phyloP scores from a whole-genome alignment of 1,284 basidiomycete species.

The Cystobasidiaceae sp. region DNA sequence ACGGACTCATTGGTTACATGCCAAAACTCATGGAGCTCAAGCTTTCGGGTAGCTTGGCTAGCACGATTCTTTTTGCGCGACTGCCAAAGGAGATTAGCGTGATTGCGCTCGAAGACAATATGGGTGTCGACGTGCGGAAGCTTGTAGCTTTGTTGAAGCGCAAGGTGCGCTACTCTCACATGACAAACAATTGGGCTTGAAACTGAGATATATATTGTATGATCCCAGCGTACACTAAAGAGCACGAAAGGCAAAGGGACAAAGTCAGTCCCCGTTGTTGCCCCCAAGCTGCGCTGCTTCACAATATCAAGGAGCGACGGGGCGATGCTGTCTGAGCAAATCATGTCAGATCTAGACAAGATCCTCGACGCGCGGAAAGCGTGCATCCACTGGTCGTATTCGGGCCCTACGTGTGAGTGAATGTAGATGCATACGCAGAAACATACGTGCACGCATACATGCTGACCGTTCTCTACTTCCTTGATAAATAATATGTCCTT shows the following conservation, averaged over 20 bases:
- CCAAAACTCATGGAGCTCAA: constrained; percentile 11
- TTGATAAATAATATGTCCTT: too few relatives aligned
- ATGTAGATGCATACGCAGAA: too few relatives aligned
- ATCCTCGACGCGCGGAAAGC: constrained; percentile 11
- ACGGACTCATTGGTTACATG: constrained; percentile 23
- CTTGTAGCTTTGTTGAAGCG: constrained; percentile 15
- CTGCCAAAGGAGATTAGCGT: constrained; percentile 19
- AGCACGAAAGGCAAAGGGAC: constrained; percentile 4
- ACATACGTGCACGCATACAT: too few relatives aligned
- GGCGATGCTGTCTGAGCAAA: neutral
- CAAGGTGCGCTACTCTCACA: neutral
- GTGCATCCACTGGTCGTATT: constrained; percentile 22
- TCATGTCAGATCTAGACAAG: neutral
- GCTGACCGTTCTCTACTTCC: too few relatives aligned
- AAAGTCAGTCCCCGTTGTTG: constrained; percentile 4
- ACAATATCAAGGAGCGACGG: constrained; percentile 8
- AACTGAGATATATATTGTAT: neutral
- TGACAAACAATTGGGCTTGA: neutral
- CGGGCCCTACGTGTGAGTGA: neutral
- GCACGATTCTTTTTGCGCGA: constrained; percentile 12
- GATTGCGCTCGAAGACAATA: constrained; percentile 23
- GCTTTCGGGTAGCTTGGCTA: constrained; percentile 18
- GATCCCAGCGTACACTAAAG: neutral
- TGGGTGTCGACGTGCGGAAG: constrained; percentile 15
- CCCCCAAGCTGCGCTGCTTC: constrained; percentile 19